A percentile compares a stretch with the other conserved stretches of the same genome.
These are phyloP conservation scores for Actinomortierella wolfii DNA, from an alignment of 371 early-diverging fungal species.

Conservation along the genomic window DNA sequence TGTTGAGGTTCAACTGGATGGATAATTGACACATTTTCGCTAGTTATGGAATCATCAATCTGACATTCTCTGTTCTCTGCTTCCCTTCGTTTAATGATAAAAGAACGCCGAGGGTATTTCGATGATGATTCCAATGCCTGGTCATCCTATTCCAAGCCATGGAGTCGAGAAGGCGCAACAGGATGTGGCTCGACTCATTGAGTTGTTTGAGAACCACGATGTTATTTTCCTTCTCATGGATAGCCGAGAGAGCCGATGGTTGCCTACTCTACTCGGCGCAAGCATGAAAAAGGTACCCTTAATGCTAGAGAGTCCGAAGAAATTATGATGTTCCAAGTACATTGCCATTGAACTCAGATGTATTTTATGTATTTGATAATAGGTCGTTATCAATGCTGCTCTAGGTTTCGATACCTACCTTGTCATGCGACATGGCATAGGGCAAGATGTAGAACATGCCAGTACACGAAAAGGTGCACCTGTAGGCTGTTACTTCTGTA, in stretches of 20 bases:
- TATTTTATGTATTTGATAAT: too few species aligned
- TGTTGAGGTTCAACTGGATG: too few species aligned
- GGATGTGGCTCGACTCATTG: slow-evolving; percentile 60
- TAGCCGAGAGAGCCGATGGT: slow-evolving; percentile 94
- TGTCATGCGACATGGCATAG: slow-evolving; percentile 95
- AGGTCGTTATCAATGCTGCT: slow-evolving; percentile 90
- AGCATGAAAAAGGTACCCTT: slow-evolving; percentile 52
- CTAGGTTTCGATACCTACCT: slow-evolving; percentile 95
- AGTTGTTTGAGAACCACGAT: slow-evolving; percentile 79
- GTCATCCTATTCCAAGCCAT: slow-evolving; percentile 67
- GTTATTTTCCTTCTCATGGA: slow-evolving; percentile 91
- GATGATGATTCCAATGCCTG: slow-evolving; percentile 94
- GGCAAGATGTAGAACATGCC: slow-evolving; percentile 21
- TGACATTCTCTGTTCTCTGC: too few species aligned
- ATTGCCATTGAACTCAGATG: too few species aligned
- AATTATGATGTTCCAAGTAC: too few species aligned
- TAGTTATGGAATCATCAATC: too few species aligned
- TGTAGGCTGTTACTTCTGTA: slow-evolving; percentile 97
- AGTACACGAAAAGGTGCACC: slow-evolving; percentile 6
- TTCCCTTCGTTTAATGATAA: too few species aligned
- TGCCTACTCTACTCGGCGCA: slow-evolving; percentile 87
- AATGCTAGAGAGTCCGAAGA: slow-evolving; percentile 22
- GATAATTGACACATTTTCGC: too few species aligned
- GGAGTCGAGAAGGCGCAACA: slow-evolving; percentile 47
- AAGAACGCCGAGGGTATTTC: slow-evolving; percentile 71